phyloP scores from a whole-genome alignment of 805 yeast species.

The Candida krabiensis region DNA sequence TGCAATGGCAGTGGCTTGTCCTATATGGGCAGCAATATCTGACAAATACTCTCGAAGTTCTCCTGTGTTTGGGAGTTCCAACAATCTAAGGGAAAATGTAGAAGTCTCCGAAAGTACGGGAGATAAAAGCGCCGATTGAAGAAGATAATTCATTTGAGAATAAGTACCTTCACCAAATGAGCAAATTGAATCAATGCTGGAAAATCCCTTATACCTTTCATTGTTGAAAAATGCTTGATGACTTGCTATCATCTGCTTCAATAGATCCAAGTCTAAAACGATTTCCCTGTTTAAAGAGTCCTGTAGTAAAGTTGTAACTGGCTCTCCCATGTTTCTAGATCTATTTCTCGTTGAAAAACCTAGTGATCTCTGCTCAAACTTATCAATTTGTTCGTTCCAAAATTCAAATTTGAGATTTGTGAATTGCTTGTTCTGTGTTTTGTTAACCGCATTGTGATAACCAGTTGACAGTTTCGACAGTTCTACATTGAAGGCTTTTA shows the following conservation, averaged over 20 bases:
- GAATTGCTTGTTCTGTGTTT: slow-evolving; percentile 32
- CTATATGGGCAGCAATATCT: slow-evolving; percentile 75
- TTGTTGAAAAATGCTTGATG: slow-evolving; percentile 52
- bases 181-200: slow-evolving; percentile 56
- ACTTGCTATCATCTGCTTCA: slow-evolving; percentile 61
- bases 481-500: slow-evolving; percentile 66
- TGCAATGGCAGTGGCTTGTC: slow-evolving; percentile 76
- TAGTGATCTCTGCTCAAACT: slow-evolving; percentile 26
- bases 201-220: slow-evolving; percentile 42
- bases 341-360: not conserved
- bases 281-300: slow-evolving; percentile 51
- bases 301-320: slow-evolving; percentile 59
- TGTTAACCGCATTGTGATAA: slow-evolving; percentile 33
- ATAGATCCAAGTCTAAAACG: slow-evolving; percentile 50
- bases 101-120: slow-evolving; percentile 56
- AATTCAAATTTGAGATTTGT: slow-evolving; percentile 63
- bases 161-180: slow-evolving; percentile 78
- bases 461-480: slow-evolving; percentile 35
- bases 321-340: slow-evolving; percentile 44
- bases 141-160: slow-evolving; percentile 70
- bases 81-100: slow-evolving; percentile 37
- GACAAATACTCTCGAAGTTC: slow-evolving; percentile 36
- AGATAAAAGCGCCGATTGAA: slow-evolving; percentile 59
- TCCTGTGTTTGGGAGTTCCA: slow-evolving; percentile 42
- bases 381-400: slow-evolving; percentile 65